These are phyloP conservation scores for Malus asiatica DNA, from an alignment of 306 rosid species.

Conservation along the genomic window DNA sequence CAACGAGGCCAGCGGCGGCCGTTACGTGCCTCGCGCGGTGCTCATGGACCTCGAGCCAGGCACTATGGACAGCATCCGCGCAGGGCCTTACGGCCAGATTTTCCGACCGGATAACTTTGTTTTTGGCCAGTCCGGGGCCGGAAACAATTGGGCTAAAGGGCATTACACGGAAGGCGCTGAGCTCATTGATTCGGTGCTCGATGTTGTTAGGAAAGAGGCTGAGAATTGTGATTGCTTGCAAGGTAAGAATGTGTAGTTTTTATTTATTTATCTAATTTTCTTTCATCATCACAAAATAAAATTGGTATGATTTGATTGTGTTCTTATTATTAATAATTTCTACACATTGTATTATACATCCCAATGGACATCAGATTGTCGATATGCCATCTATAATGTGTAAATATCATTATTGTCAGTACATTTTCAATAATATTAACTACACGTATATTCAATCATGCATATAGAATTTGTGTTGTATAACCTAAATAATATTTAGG, in stretches of 20 bases:
- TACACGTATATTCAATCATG: no score
- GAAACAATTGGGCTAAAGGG: slow-evolving; percentile 63
- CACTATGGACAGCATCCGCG: slow-evolving; percentile 58
- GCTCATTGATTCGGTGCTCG: slow-evolving; percentile 29
- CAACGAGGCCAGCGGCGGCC: slow-evolving; percentile 49
- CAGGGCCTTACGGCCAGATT: slow-evolving; percentile 60
- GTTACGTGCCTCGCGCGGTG: slow-evolving; percentile 75
- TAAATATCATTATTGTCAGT: no score
- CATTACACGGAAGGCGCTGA: slow-evolving; percentile 46
- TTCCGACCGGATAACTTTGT: slow-evolving; percentile 67
- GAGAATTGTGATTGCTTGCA: slow-evolving; percentile 39
- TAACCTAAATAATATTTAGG: no score
- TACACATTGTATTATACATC: no score
- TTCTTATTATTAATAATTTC: no score
- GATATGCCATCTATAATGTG: no score
- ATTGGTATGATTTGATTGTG: no score
- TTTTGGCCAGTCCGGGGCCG: slow-evolving; percentile 66
- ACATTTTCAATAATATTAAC: no score
- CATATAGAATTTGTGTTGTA: no score
- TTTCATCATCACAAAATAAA: no score
- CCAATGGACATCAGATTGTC: no score
- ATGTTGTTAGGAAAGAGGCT: slow-evolving; percentile 37
- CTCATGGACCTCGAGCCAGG: slow-evolving; percentile 82
- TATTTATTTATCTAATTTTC: neutral
- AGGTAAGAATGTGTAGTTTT: slow-evolving; percentile 13